Evolutionary conservation across 2,329 filamentous ascomycete species (phyloP), one percentile per base, ranked within the genome.

Genomic region (Zymoseptoria crescenta): DNA sequence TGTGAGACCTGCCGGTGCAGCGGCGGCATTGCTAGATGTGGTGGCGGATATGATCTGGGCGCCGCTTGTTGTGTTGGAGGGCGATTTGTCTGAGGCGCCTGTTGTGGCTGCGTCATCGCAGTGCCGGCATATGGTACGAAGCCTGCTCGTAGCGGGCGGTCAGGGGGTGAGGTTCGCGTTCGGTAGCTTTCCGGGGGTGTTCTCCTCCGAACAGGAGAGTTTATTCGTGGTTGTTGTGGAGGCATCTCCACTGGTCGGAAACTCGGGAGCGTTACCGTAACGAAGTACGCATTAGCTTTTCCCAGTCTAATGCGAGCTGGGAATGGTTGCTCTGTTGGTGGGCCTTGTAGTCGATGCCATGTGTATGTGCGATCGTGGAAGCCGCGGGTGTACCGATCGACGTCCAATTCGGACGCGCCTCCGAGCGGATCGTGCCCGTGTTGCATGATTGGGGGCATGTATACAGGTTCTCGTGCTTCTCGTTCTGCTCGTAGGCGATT

Each of bases 381-480:
- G 27, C 75, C 76, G 24, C 75, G 74, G 35, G 75, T 78, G 50
- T 77, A 71, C 49, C 72, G 70, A 20, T 79, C 77, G 13, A 77
- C 71, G 56, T 80, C 76, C 4, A 68, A 69, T 49, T 79, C 75
- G 2, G 67, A 64, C 8, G 79, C 68, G 24, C 70, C 69, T 16
- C 74, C 70, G 52, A 80, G 67, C 9, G 75, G 74, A 63, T 79
- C 76, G 48, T 77, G 72, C 4, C 75, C 67, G 9, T 72, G 71
- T 16, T 74, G 74, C n/a, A 71, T 61, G 24, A 81, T 81, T 4
- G 79, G 78, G 24, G 80, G 75, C 68, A 81, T 75, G 62, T 79
- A 80, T 28, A 77, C 69, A 13, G 79, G 79, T 57, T 81, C 79
- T 45, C 76, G 73, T 29, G 72, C 69, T 49, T 79, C 76, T 54